A percentile compares a stretch with the other conserved stretches of the same genome.
Evolutionary conservation across 1,284 basidiomycete species (phyloP).

Genomic region (Peniophora sp.): DNA sequence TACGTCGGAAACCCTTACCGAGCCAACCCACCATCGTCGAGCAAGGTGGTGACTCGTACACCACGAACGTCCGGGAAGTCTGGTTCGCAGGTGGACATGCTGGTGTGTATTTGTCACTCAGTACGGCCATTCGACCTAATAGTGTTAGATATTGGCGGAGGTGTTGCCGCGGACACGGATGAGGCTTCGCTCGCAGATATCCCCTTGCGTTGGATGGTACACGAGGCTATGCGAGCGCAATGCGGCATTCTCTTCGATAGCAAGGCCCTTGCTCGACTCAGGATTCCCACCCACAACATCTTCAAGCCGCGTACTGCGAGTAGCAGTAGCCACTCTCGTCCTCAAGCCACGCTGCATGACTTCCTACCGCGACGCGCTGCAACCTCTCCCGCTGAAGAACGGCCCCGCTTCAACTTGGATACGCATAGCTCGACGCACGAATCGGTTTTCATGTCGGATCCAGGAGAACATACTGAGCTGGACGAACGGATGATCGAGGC

Average conservation of each 20-base stretch:
- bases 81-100: background rate
- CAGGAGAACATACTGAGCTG: background rate
- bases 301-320: background rate
- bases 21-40: background rate
- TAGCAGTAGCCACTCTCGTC: too few species aligned
- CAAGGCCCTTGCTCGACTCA: conserved; percentile 13
- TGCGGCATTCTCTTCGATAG: conserved; percentile 20
- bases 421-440: conserved; percentile 3
- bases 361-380: too few species aligned
- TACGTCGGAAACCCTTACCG: too few species aligned
- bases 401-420: too few species aligned
- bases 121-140: too few species aligned
- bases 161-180: conserved; percentile 14
- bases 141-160: conserved; percentile 11
- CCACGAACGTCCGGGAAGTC: background rate
- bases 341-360: background rate
- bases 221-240: conserved; percentile 18
- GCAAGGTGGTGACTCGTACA: background rate
- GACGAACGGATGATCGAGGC: conserved; percentile 22
- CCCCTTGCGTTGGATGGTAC: conserved; percentile 28
- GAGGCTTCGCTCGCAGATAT: conserved; percentile 19
- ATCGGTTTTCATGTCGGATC: conserved; percentile 1
- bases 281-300: conserved; percentile 11
- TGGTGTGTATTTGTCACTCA: background rate
- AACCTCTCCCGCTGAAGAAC: too few species aligned